Evolutionary conservation across 2,329 filamentous ascomycete genomes (phyloP).

Genomic region (Alternaria arborescens): DNA sequence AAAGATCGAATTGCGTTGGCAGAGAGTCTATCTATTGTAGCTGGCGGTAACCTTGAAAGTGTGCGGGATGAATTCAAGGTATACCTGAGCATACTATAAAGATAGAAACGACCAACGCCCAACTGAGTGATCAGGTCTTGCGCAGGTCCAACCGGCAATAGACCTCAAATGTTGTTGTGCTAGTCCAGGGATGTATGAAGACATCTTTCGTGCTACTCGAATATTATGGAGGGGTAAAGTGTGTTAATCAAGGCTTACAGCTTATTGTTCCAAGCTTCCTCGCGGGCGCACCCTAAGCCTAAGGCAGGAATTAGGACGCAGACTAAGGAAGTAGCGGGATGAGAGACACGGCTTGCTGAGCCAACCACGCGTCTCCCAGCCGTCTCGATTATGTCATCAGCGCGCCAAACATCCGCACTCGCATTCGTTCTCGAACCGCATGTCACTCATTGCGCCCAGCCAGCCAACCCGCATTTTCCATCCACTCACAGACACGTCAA

Average conservation of each 20-base stretch:
- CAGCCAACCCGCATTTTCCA: neutral
- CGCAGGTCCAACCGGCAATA: neutral
- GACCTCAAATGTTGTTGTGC: neutral
- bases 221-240: neutral
- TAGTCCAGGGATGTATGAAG: neutral
- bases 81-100: neutral
- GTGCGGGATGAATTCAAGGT: neutral
- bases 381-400: neutral
- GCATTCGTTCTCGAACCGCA: conserved; percentile 6
- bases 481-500: neutral
- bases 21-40: neutral
- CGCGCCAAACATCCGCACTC: conserved; percentile 1
- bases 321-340: neutral
- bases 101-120: neutral
- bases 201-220: neutral
- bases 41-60: neutral
- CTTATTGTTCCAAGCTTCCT: neutral
- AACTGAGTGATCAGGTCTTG: neutral
- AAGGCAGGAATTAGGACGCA: neutral
- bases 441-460: neutral
- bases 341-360: neutral
- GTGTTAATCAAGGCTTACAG: neutral
- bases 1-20: neutral
- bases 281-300: neutral
- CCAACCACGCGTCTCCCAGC: neutral